Evolutionary conservation across 768 basidiomycete genomes (phyloP).

Genomic region (Postia placenta): DNA sequence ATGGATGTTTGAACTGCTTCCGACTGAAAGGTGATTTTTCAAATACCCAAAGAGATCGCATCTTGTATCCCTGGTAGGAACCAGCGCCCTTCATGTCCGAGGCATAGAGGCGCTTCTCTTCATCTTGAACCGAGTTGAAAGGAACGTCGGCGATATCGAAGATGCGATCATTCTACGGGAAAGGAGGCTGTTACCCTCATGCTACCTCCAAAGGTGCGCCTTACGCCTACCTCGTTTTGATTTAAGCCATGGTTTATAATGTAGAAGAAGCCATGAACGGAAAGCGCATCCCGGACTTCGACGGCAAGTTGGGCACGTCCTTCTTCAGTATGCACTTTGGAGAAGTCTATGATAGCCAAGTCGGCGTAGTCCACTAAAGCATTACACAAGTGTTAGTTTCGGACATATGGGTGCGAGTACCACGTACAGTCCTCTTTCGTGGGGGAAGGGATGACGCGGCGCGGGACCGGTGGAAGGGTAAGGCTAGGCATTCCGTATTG

Average conservation of each 20-base stretch:
- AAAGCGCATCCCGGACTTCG: slow-evolving; percentile 23
- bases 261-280: slow-evolving; percentile 26
- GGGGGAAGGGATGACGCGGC: slow-evolving; percentile 27
- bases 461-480: slow-evolving; percentile 29
- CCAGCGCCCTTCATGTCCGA: slow-evolving; percentile 34
- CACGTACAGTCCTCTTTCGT: slow-evolving; percentile 31
- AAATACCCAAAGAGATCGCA: slow-evolving; percentile 46
- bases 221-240: slow-evolving; percentile 15
- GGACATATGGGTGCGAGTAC: too few species aligned
- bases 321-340: slow-evolving; percentile 20
- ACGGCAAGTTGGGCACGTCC: slow-evolving; percentile 22
- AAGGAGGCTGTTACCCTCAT: too few species aligned
- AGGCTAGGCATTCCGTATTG: slow-evolving; percentile 16
- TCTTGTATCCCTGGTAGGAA: slow-evolving; percentile 52
- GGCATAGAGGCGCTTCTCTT: slow-evolving; percentile 26
- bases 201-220: too few species aligned
- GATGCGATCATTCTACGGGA: slow-evolving; percentile 27
- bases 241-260: slow-evolving; percentile 25
- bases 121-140: slow-evolving; percentile 25
- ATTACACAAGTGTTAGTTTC: background rate
- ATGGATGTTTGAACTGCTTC: background rate
- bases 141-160: slow-evolving; percentile 32
- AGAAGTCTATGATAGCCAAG: slow-evolving; percentile 25
- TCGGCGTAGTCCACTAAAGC: slow-evolving; percentile 28
- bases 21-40: background rate